phyloP scores from a whole-genome alignment of 768 basidiomycete genomes.

The Lentinus tigrinus region DNA sequence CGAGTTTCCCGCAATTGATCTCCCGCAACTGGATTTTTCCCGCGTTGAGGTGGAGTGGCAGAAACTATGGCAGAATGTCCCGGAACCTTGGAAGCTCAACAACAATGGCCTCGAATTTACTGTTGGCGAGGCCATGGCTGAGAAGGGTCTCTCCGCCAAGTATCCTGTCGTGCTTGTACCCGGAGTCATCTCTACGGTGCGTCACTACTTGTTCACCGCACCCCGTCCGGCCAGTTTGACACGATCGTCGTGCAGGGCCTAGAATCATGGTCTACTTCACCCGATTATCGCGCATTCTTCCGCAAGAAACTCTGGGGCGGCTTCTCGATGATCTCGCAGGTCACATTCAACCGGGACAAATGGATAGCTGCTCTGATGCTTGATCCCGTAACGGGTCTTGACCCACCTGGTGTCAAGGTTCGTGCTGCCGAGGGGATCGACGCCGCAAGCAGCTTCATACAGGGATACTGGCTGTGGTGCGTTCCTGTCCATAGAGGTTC shows the following conservation, averaged over 20 bases:
- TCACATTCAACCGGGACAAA: conserved; percentile 77
- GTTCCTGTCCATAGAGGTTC: conserved; percentile 7
- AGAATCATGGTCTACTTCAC: conserved; percentile 91
- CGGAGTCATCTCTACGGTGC: conserved; percentile 84
- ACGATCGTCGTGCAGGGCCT: conserved; percentile 49
- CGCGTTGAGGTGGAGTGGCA: conserved; percentile 73
- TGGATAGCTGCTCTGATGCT: conserved; percentile 93
- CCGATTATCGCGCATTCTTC: conserved; percentile 86
- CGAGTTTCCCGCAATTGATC: conserved; percentile 60
- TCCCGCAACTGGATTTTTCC: conserved; percentile 67
- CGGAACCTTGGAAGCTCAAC: conserved; percentile 80
- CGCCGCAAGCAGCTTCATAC: conserved; percentile 82
- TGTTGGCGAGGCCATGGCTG: conserved; percentile 68
- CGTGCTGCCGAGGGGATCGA: conserved; percentile 91
- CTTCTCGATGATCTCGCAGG: conserved; percentile 80
- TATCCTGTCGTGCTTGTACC: conserved; percentile 87
- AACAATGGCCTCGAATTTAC: conserved; percentile 80
- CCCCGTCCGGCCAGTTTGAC: conserved; percentile 50
- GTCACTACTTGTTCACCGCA: conserved; percentile 21
- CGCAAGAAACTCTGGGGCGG: conserved; percentile 85
- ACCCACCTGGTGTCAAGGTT: conserved; percentile 82
- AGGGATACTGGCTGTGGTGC: conserved; percentile 94
- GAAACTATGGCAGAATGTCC: conserved; percentile 62
- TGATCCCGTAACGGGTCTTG: conserved; percentile 88
- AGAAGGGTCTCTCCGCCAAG: conserved; percentile 61